Conservation (phyloP, 495 filamentous ascomycete genomes). For the Usnea hakonensis region DNA sequence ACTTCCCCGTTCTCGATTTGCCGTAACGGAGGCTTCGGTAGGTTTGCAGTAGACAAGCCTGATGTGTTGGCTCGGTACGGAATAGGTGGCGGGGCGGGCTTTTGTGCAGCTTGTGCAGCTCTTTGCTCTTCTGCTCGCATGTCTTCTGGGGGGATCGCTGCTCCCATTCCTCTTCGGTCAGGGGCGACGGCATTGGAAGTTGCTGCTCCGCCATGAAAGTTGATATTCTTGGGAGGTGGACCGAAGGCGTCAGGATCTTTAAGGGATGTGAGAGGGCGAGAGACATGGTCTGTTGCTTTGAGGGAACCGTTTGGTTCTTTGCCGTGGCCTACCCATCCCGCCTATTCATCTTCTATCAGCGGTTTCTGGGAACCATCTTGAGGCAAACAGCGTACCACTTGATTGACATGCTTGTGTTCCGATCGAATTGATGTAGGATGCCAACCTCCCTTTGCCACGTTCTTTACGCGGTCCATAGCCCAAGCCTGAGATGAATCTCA, state of each 20-base stretch:
- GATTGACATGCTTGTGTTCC: slow-evolving; percentile 39
- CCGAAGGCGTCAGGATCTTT: slow-evolving; percentile 79
- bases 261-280: slow-evolving; percentile 65
- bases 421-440: slow-evolving; percentile 31
- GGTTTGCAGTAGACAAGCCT: slow-evolving; percentile 56
- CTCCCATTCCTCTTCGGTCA: slow-evolving; percentile 41
- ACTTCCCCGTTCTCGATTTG: slow-evolving; percentile 43
- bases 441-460: slow-evolving; percentile 50
- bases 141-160: slow-evolving; percentile 39
- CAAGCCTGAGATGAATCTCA: background rate
- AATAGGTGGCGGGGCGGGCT: slow-evolving; percentile 47
- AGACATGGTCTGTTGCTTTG: slow-evolving; percentile 42
- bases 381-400: slow-evolving; percentile 36
- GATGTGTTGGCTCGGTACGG: slow-evolving; percentile 67
- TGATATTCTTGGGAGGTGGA: slow-evolving; percentile 69
- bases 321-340: slow-evolving; percentile 49
- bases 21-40: slow-evolving; percentile 62
- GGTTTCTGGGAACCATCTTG: background rate
- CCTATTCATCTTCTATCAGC: slow-evolving; percentile 22
- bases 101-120: slow-evolving; percentile 35
- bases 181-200: slow-evolving; percentile 42
- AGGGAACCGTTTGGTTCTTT: slow-evolving; percentile 31
- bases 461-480: slow-evolving; percentile 44
- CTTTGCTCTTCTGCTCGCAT: slow-evolving; percentile 32
- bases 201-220: slow-evolving; percentile 45